phyloP scores from a whole-genome alignment of 495 filamentous ascomycete species.

The Pyrenula aspistea region DNA sequence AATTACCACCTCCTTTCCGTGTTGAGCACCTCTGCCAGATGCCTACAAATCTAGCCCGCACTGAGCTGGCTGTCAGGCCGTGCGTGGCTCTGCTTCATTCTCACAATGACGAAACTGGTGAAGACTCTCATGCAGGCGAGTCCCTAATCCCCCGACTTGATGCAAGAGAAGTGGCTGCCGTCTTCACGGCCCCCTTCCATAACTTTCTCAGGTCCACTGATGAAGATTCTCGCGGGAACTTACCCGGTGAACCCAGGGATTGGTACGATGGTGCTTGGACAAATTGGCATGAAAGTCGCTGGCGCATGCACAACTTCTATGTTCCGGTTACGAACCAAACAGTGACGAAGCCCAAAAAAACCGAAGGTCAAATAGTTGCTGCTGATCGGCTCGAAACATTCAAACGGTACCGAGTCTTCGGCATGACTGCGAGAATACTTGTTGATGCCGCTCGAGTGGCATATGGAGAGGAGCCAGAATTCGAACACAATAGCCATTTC shows the following conservation, averaged over 20 bases:
- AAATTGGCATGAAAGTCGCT: slow-evolving; percentile 56
- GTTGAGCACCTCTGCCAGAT: slow-evolving; percentile 80
- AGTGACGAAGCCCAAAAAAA: slow-evolving; percentile 40
- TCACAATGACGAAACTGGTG: slow-evolving; percentile 24
- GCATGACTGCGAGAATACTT: slow-evolving; percentile 82
- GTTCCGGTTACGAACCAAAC: slow-evolving; percentile 55
- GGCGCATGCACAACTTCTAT: slow-evolving; percentile 81
- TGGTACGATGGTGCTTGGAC: slow-evolving; percentile 41
- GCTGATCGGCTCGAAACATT: slow-evolving; percentile 27
- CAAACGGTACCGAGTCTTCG: slow-evolving; percentile 67
- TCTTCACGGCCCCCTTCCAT: slow-evolving; percentile 73
- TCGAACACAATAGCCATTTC: slow-evolving; percentile 67
- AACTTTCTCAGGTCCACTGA: slow-evolving; percentile 50
- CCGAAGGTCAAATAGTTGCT: slow-evolving; percentile 11
- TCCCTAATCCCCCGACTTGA: slow-evolving; percentile 67
- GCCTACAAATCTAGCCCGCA: slow-evolving; percentile 67
- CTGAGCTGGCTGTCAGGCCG: slow-evolving; percentile 70
- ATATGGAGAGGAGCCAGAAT: slow-evolving; percentile 69
- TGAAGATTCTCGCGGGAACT: slow-evolving; percentile 16
- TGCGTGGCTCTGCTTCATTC: slow-evolving; percentile 75
- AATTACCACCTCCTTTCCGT: slow-evolving; percentile 55
- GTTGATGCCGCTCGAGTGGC: slow-evolving; percentile 78
- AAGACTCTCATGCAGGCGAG: slow-evolving; percentile 46
- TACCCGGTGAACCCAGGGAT: slow-evolving; percentile 30
- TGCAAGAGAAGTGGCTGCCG: slow-evolving; percentile 78